Conservation (phyloP, 768 basidiomycete species). For the Pulveroboletus sp. region DNA sequence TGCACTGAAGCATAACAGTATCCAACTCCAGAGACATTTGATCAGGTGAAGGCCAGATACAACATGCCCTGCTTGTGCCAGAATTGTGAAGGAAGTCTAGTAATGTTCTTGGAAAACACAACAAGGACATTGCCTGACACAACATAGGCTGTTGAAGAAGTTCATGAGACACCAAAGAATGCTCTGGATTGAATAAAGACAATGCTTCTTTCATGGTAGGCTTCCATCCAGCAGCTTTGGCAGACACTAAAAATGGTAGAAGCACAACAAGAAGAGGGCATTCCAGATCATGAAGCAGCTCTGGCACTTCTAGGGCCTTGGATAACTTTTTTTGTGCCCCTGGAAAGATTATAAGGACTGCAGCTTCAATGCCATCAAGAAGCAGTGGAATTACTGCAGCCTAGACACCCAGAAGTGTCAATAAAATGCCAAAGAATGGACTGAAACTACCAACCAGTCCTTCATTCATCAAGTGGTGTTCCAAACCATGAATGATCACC, state of each 20-base stretch:
- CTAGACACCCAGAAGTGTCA: slow-evolving; percentile 34
- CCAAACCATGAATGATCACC: slow-evolving; percentile 38
- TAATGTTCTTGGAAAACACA: slow-evolving; percentile 47
- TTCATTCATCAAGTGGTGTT: slow-evolving; percentile 43
- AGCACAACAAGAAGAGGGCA: slow-evolving; percentile 24
- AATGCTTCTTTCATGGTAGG: slow-evolving; percentile 8
- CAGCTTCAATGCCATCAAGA: slow-evolving; percentile 46
- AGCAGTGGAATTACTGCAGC: slow-evolving; percentile 45
- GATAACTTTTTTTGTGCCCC: slow-evolving; percentile 33
- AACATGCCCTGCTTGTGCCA: slow-evolving; percentile 38
- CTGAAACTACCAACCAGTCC: slow-evolving; percentile 39
- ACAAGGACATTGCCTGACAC: slow-evolving; percentile 28
- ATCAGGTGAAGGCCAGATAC: slow-evolving; percentile 43
- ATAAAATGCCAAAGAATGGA: neutral
- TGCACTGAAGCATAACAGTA: slow-evolving; percentile 37
- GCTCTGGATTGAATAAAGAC: neutral
- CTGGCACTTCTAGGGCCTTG: slow-evolving; percentile 41
- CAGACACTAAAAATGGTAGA: slow-evolving; percentile 22
- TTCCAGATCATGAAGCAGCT: slow-evolving; percentile 15
- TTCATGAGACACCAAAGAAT: neutral
- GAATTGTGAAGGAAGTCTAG: slow-evolving; percentile 42
- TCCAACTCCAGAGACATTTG: slow-evolving; percentile 37
- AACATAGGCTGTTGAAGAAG: slow-evolving; percentile 13
- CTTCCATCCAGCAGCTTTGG: slow-evolving; percentile 16
- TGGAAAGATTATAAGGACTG: slow-evolving; percentile 55